Evolutionary conservation across 225 moss, liverwort and hornwort genomes (phyloP).

Genomic region (Climacium dendroides): DNA sequence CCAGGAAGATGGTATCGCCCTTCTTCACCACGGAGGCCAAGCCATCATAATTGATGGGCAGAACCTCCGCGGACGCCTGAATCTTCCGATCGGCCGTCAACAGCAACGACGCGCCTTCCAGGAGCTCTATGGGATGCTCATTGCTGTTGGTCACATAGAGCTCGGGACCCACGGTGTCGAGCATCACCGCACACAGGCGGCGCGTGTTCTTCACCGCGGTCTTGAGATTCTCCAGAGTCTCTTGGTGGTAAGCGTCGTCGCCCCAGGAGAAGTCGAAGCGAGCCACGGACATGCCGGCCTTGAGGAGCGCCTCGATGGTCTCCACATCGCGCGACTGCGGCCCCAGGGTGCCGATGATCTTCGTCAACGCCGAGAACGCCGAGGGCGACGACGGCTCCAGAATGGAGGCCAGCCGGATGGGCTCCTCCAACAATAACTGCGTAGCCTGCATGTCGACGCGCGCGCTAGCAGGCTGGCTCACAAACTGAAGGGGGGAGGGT

Average conservation of each 20-base stretch:
- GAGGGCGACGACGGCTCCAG: slow-evolving; percentile 69
- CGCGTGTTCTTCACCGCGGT: slow-evolving; percentile 52
- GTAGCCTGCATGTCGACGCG: slow-evolving; percentile 58
- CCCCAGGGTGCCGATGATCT: slow-evolving; percentile 86
- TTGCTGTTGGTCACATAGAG: slow-evolving; percentile 25
- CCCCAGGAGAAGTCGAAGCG: slow-evolving; percentile 55
- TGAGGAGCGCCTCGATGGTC: slow-evolving; percentile 67
- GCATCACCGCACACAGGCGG: slow-evolving; percentile 43
- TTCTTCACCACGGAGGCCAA: slow-evolving; percentile 18
- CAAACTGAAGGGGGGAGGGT: background rate
- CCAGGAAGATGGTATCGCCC: slow-evolving; percentile 44
- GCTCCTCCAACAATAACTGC: slow-evolving; percentile 86
- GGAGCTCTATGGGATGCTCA: slow-evolving; percentile 35
- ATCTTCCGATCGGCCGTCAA: slow-evolving; percentile 12
- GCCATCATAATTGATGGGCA: slow-evolving; percentile 46
- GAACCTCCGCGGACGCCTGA: slow-evolving; percentile 23
- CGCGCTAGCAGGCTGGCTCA: no score
- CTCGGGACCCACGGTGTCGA: slow-evolving; percentile 52
- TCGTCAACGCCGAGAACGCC: slow-evolving; percentile 72
- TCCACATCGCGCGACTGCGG: slow-evolving; percentile 81
- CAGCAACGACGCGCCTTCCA: slow-evolving; percentile 27
- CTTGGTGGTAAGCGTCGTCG: slow-evolving; percentile 43
- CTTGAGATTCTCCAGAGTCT: slow-evolving; percentile 52
- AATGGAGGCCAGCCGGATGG: slow-evolving; percentile 90
- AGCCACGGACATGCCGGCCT: slow-evolving; percentile 69